Evolutionary conservation across 176 grass and related monocot species (phyloP).

Genomic region (Sorghum bicolor): Sorghum_bicolor_NCBIv3 NC_012875.2:48321501-48322000

Average conservation of each 20-base stretch:
- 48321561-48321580: background rate
- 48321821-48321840: conserved; percentile 22
- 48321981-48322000: background rate
- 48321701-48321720: background rate
- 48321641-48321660: conserved; percentile 15
- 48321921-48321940: background rate
- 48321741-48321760: conserved; percentile 30
- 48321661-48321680: background rate
- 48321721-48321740: conserved; percentile 16
- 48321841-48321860: background rate
- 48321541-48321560: background rate
- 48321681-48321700: background rate
- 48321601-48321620: too few relatives aligned
- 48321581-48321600: background rate
- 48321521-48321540: background rate
- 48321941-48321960: background rate
- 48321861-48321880: background rate
- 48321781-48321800: conserved; percentile 25
- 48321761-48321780: conserved; percentile 27
- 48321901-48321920: background rate
- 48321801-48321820: conserved; percentile 56
- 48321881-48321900: background rate
- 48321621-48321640: background rate
- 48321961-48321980: too few relatives aligned
- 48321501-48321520: background rate